A percentile compares a stretch with the other conserved stretches of the same genome.
Conservation (phyloP, 768 basidiomycete genomes). For the Tylopilus sp. region DNA sequence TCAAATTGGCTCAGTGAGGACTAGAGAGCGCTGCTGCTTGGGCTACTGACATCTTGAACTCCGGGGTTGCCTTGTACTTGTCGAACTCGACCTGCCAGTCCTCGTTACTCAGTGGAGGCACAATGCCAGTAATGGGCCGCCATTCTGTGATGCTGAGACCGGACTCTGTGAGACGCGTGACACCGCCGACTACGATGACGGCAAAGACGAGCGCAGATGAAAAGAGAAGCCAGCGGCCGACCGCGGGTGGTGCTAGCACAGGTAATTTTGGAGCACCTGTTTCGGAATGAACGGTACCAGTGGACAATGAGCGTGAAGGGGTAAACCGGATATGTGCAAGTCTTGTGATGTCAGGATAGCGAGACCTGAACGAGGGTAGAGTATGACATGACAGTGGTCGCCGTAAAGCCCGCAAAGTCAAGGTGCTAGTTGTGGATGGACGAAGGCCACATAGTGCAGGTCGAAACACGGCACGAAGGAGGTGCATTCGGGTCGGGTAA, state of each 20-base stretch:
- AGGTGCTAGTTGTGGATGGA: constrained; percentile 1
- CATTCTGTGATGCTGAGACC: constrained; percentile 98
- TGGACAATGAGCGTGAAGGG: constrained; percentile 39
- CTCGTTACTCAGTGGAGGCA: constrained; percentile 72
- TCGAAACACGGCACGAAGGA: constrained; percentile 19
- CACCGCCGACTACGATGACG: constrained; percentile 92
- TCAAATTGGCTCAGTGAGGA: not conserved
- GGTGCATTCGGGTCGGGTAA: constrained; percentile 14
- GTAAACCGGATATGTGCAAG: constrained; percentile 16
- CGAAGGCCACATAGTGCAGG: constrained; percentile 12
- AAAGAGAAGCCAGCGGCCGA: constrained; percentile 81
- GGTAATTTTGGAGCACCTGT: constrained; percentile 38
- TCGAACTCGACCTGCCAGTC: constrained; percentile 89
- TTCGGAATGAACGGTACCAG: constrained; percentile 21
- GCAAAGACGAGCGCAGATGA: constrained; percentile 86
- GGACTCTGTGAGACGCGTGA: constrained; percentile 96
- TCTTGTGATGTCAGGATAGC: not conserved
- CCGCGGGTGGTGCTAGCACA: constrained; percentile 60
- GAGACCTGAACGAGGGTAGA: constrained; percentile 4
- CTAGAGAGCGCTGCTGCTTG: not conserved
- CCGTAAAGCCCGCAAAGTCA: constrained; percentile 11
- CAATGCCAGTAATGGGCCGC: constrained; percentile 84
- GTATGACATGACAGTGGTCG: constrained; percentile 1
- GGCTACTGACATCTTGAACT: constrained; percentile 83
- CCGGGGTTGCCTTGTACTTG: constrained; percentile 92